These are phyloP conservation scores for Cerrena zonata DNA, from an alignment of 1,284 basidiomycete species.

Conservation along the genomic window DNA sequence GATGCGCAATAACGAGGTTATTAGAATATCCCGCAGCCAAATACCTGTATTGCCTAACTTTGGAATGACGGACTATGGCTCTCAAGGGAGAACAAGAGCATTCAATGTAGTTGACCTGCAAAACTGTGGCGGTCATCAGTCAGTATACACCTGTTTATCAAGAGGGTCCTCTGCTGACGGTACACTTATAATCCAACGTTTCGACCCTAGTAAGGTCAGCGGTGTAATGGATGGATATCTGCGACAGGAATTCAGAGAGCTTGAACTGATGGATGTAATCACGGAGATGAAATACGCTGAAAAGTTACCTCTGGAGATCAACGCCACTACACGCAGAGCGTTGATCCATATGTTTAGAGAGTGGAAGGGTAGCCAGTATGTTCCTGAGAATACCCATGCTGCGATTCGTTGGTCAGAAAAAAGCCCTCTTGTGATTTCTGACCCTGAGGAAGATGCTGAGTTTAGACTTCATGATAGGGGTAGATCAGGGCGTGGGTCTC, in stretches of 20 bases:
- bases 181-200: slow-evolving; percentile 31
- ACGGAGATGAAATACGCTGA: slow-evolving; percentile 21
- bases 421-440: no score
- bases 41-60: slow-evolving; percentile 34
- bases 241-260: slow-evolving; percentile 27
- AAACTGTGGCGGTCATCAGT: slow-evolving; percentile 25
- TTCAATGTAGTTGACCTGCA: slow-evolving; percentile 31
- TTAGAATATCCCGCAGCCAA: slow-evolving; percentile 26
- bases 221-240: slow-evolving; percentile 16
- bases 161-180: slow-evolving; percentile 24
- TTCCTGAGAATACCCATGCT: no score
- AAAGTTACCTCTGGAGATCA: no score
- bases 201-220: slow-evolving; percentile 20
- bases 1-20: slow-evolving; percentile 23
- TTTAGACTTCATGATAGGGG: no score
- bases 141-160: slow-evolving; percentile 34
- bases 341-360: no score
- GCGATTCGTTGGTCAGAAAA: no score
- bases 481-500: no score
- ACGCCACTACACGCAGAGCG: no score
- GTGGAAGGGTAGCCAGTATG: no score
- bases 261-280: slow-evolving; percentile 31
- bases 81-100: slow-evolving; percentile 34
- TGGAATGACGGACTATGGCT: slow-evolving; percentile 37
- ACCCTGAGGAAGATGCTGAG: no score